Evolutionary conservation across 1,284 basidiomycete genomes (phyloP).

Genomic region (Rhizoctonia solani): DNA sequence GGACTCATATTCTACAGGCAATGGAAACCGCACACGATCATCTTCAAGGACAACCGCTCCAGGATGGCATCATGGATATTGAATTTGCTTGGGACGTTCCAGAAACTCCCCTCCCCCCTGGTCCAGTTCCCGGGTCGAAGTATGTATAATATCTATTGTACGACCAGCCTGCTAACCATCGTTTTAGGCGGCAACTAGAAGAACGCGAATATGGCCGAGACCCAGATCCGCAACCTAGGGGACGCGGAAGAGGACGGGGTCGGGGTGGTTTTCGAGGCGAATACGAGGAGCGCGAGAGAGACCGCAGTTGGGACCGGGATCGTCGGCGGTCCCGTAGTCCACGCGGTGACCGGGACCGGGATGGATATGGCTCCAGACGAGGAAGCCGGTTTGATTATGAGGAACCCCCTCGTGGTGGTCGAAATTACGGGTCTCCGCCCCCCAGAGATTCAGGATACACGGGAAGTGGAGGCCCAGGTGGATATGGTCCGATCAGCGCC

Average conservation of each 20-base stretch:
- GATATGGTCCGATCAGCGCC: conserved; percentile 9
- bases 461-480: background rate
- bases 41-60: conserved; percentile 73
- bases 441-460: conserved; percentile 37
- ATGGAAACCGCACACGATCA: conserved; percentile 80
- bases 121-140: conserved; percentile 45
- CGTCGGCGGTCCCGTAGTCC: conserved; percentile 26
- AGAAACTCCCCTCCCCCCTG: conserved; percentile 45
- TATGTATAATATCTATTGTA: conserved; percentile 40
- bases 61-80: conserved; percentile 87
- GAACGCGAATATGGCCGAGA: conserved; percentile 46
- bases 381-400: conserved; percentile 24
- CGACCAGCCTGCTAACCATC: background rate
- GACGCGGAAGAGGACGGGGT: conserved; percentile 47
- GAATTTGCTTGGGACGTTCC: conserved; percentile 83
- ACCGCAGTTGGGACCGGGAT: conserved; percentile 28
- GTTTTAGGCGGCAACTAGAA: conserved; percentile 9
- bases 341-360: conserved; percentile 10
- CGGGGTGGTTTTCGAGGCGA: conserved; percentile 21
- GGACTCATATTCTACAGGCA: conserved; percentile 51
- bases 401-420: conserved; percentile 51
- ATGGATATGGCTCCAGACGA: conserved; percentile 10
- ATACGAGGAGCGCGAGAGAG: conserved; percentile 23
- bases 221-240: conserved; percentile 52
- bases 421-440: conserved; percentile 47